These are phyloP conservation scores for Epichloe glyceriae DNA, from an alignment of 2,329 filamentous ascomycete genomes.

Conservation along the genomic window DNA sequence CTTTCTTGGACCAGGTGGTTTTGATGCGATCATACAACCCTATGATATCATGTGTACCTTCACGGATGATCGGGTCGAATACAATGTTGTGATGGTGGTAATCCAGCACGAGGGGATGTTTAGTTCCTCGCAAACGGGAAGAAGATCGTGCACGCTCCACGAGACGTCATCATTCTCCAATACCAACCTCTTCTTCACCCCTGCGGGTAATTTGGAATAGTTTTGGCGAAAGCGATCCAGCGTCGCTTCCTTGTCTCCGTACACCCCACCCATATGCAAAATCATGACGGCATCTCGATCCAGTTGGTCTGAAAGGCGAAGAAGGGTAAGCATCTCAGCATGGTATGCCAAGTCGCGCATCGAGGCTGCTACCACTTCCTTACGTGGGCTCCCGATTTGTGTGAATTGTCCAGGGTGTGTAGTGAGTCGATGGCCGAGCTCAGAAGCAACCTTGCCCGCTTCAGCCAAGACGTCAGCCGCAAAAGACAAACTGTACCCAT, in stretches of 20 bases:
- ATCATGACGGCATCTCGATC: slow-evolving; percentile 89
- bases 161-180: slow-evolving; percentile 90
- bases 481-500: slow-evolving; percentile 79
- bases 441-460: slow-evolving; percentile 61
- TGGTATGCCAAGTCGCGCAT: slow-evolving; percentile 80
- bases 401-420: slow-evolving; percentile 91
- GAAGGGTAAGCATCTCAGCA: slow-evolving; percentile 65
- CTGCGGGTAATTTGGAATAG: slow-evolving; percentile 51
- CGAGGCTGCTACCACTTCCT: slow-evolving; percentile 62
- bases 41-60: slow-evolving; percentile 75
- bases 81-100: slow-evolving; percentile 94
- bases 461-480: slow-evolving; percentile 65
- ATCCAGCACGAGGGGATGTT: slow-evolving; percentile 83
- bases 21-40: slow-evolving; percentile 61
- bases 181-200: slow-evolving; percentile 69
- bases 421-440: slow-evolving; percentile 73
- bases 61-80: slow-evolving; percentile 62
- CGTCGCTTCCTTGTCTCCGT: slow-evolving; percentile 73
- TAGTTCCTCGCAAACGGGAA: slow-evolving; percentile 86
- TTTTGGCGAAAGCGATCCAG: slow-evolving; percentile 66
- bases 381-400: slow-evolving; percentile 72
- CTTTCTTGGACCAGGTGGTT: slow-evolving; percentile 72
- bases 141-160: slow-evolving; percentile 82
- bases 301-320: slow-evolving; percentile 64
- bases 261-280: slow-evolving; percentile 81